Evolutionary conservation across 2,329 filamentous ascomycete genomes (phyloP), one percentile per base, ranked within the genome.

Genomic region (Apiospora malaysiana): DNA sequence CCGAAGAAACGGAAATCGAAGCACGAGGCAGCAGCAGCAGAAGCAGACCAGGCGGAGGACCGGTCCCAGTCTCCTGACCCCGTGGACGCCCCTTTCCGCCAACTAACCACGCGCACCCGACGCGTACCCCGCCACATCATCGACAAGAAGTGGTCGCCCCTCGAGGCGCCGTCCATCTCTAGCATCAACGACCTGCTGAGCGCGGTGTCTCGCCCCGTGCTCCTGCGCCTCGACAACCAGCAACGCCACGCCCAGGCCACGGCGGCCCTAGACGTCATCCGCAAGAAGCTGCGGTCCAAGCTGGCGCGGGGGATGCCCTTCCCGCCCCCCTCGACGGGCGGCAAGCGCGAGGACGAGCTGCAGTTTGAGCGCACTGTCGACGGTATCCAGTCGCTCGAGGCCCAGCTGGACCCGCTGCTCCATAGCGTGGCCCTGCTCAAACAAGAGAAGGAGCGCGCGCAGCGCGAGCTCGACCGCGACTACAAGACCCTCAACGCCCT

Each of bases 291-390:
- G 45, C 81, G 86, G 46, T 85, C 83, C 66, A 91, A 90, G 76
- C 81, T 93, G 7, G 80, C 83, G 21, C 86, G 85, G 45, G 89
- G 88, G 14, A 83, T 92, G 68, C 90, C 90, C n/a, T 93, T 94
- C 77, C 92, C 92, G 0, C 89, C 88, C 42, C 77, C 76, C 23
- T 79, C 76, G n/a, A 76, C 76, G 32, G 79, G 82, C 27, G 84
- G 82, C 9, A 82, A 85, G 21, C 85, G 88, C 68, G 87, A 87
- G 63, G 83, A 85, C 40, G 89, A 92, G 76, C 88, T 94, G 66
- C 87, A 92, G 76, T 91, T 91, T 73, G 91, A 93, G 77, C 87
- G 85, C 75, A 86, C 91, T 18, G 82, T 91, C 10, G 87, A 90
- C 75, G 86, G 86, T n/a, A 88, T 88, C 72, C 81, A 84, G 70